Conservation (phyloP, 2,329 filamentous ascomycete genomes). For the Diaporthe humulicola region DNA sequence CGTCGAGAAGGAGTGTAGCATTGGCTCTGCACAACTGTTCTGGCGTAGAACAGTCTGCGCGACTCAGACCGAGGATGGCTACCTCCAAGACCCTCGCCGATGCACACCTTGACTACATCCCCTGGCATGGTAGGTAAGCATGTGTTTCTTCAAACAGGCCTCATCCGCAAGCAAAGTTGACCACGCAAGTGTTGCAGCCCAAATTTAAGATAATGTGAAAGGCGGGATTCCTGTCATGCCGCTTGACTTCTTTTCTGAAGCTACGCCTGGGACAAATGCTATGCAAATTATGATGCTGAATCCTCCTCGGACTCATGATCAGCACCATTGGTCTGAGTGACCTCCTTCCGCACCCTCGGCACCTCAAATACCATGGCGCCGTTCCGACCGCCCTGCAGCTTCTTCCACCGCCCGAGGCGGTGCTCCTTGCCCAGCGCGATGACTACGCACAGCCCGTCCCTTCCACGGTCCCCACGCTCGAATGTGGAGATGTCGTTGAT, state of each 20-base stretch:
- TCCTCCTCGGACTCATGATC: slow-evolving; percentile 43
- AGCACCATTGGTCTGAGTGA: slow-evolving; percentile 49
- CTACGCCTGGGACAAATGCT: slow-evolving; percentile 13
- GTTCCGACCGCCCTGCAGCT: slow-evolving; percentile 75
- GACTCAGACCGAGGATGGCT: not conserved
- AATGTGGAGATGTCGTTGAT: slow-evolving; percentile 91
- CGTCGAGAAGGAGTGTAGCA: too few species aligned
- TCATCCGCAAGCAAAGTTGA: not conserved
- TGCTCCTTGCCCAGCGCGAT: slow-evolving; percentile 91
- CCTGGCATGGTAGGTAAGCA: not conserved
- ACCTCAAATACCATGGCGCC: slow-evolving; percentile 92
- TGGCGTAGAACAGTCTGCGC: not conserved
- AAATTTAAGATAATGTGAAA: not conserved
- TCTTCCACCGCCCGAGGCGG: slow-evolving; percentile 86
- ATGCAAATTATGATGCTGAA: slow-evolving; percentile 29
- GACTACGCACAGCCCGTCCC: slow-evolving; percentile 84
- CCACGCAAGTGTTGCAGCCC: too few species aligned
- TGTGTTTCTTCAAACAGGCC: not conserved
- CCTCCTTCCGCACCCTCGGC: slow-evolving; percentile 57
- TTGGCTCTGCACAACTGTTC: not conserved
- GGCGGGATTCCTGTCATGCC: slow-evolving; percentile 12
- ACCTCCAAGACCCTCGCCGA: not conserved
- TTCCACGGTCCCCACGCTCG: slow-evolving; percentile 83
- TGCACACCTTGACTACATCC: not conserved
- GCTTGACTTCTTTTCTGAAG: not conserved